Percentiles rank a stretch among this genome's conserved stretches.
These are phyloP conservation scores for Eucalyptus cloeziana DNA, from an alignment of 345 rosid species.

Conservation along the genomic window DNA sequence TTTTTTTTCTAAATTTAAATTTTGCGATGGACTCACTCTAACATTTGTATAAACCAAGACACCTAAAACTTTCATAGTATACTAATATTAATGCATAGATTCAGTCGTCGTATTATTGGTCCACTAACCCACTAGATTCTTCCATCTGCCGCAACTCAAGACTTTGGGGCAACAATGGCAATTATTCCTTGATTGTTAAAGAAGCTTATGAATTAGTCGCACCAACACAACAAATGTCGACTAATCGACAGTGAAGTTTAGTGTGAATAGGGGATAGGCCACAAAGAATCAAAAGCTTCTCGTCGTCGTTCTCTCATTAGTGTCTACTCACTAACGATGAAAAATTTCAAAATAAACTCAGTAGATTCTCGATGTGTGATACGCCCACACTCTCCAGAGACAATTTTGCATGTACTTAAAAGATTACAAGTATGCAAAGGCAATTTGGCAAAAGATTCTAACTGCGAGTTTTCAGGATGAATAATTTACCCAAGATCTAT, in stretches of 20 bases:
- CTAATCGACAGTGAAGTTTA: not conserved
- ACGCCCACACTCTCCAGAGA: fast-evolving
- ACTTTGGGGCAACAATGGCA: not conserved
- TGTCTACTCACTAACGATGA: not conserved
- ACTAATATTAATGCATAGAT: not conserved
- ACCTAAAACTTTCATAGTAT: not conserved
- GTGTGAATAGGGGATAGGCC: not conserved
- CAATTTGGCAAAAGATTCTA: not conserved
- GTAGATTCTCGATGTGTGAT: not conserved
- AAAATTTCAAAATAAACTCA: not conserved
- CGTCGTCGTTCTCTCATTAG: not conserved
- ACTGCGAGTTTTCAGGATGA: fast-evolving
- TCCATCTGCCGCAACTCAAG: not conserved
- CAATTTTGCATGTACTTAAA: not conserved
- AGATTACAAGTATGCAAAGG: not conserved
- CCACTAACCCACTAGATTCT: not conserved
- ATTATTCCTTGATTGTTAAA: not conserved
- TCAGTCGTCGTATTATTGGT: not conserved
- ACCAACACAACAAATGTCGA: not conserved
- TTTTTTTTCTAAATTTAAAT: not conserved
- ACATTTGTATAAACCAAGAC: not conserved
- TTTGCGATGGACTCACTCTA: not conserved
- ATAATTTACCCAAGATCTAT: too few species aligned
- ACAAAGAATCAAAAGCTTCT: not conserved
- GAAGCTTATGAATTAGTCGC: not conserved